Base-by-base conservation (phyloP, 2,329 filamentous ascomycete species). In the Exophiala aquamarina region DNA sequence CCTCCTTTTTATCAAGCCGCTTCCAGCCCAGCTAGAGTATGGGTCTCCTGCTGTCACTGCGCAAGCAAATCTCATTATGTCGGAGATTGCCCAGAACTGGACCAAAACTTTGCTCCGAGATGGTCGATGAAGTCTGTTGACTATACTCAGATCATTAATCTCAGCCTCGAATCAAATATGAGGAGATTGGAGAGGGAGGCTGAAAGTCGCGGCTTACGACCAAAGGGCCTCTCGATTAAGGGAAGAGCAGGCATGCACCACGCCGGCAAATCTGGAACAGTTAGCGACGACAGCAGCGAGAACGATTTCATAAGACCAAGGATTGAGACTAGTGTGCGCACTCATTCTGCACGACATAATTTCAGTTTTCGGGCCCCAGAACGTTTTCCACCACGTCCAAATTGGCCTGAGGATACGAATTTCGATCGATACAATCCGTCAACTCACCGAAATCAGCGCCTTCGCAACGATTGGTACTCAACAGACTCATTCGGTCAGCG, bases 41-140 rank as follows among this genome's bases (percentile, higher is more conserved):
- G 70, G 23, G 62, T 74, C 28, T 73, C 66, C 23, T 74, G 71
- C 55, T 64, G 67, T 21, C 59, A 67, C 44, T 74, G 71, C 57
- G 63, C 64, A 23, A 73, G 70, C 56, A 64, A 63, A 40, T 61
- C 60, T 17, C 71, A 74, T 57, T 59, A 74, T 3, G 57, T 72
- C 6, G 71, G 70, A 7, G 71, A 74, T 48, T 74, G 71, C 41
- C 70, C 69, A 10, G 60, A 59, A 9, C 59, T 65, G 1, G 50
- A 54, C n/a, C 56, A 60, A 9, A 52, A 48, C 7, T 65, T 66
- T 3, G 65, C 65, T 5, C 66, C 65, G 11, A 45, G 55, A 43
- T 74, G 70, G 57, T 68, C 67, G 5, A 56, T 73, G 15, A 65
- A 62, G 47, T 61, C 60, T 3, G 60, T 70, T 21, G 64, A 68